Base-by-base conservation (phyloP, 2,329 filamentous ascomycete species). In the Cytospora paraplurivora region DNA sequence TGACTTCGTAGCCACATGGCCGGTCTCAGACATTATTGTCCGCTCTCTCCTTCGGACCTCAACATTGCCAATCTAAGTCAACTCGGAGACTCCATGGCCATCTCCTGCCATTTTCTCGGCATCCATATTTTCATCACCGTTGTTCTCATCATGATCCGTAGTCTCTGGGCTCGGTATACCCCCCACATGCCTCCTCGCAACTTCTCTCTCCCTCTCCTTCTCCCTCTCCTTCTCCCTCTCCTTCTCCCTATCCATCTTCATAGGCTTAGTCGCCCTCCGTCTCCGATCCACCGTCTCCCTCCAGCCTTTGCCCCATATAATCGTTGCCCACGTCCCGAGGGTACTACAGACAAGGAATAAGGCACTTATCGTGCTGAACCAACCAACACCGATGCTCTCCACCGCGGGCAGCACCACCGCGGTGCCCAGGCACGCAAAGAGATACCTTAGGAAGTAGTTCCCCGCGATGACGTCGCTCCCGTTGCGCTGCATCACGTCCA, bases 401-500 rank as follows among this genome's bases (percentile, higher is more conserved):
- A 93, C 82, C 1, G 88, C 89, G 0, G 92, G 92, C 62, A 95
- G 78, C 61, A 90, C 90, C 1, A 86, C 84, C 0, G 89, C 91
- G 3, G 87, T 90, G 0, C 86, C 90, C 5, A 85, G 76, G 12
- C 89, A 90, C 0, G 87, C 91, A 68, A 93, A 90, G 7, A 92
- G 72, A 73, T 94, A 95, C 7, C 91, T 81, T 57, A 91, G 80
- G 70, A 92, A 86, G 74, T 93, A 95, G 73, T 94, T 95, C 0
- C 90, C 89, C 0, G 90, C 90, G 51, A 92, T 85, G 4, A 94
- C 89, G 71, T 95, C 91, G 4, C 88, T 85, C 51, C 86, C 86
- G 35, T 84, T 79, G 1, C 81, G 81, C 67, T 89, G 89, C 87
- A 93, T 92, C 13, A 94, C 90, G 73, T 95, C 91, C 49, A 95